These are phyloP conservation scores for Kockovaella imperatae DNA, from an alignment of 768 basidiomycete genomes.

Conservation along the genomic window DNA sequence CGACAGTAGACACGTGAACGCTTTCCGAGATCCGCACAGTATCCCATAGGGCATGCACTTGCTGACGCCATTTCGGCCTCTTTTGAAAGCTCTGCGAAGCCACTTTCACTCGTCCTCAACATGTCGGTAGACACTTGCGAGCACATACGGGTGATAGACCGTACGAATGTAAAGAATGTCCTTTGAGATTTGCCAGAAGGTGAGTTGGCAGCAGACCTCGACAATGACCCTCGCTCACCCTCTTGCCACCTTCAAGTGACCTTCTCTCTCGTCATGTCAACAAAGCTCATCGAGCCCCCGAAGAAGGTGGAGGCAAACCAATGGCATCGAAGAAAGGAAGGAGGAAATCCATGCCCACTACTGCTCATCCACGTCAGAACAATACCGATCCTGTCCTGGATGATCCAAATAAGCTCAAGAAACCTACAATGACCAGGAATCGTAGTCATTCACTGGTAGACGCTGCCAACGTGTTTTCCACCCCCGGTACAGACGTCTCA, in stretches of 20 bases:
- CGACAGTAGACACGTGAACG: not conserved
- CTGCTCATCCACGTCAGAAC: not conserved
- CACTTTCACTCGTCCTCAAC: conserved; percentile 43
- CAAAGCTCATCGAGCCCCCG: conserved; percentile 38
- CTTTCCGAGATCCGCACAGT: not conserved
- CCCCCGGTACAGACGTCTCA: no score
- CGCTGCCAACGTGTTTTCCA: no score
- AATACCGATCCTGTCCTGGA: no score
- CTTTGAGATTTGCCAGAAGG: conserved; percentile 38
- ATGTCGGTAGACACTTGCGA: conserved; percentile 42
- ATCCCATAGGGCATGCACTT: not conserved
- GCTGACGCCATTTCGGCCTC: not conserved
- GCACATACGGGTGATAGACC: conserved; percentile 43
- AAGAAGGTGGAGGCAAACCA: conserved; percentile 11
- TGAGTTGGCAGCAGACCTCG: conserved; percentile 5
- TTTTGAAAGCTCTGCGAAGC: conserved; percentile 35
- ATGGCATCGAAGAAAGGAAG: conserved; percentile 20
- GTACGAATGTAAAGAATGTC: conserved; percentile 41
- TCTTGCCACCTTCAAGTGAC: conserved; percentile 27
- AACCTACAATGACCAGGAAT: no score
- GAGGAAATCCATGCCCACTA: conserved; percentile 20
- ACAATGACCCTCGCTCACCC: conserved; percentile 1
- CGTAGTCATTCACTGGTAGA: no score
- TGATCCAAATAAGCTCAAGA: no score
- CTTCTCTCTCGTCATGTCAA: conserved; percentile 43